Conservation (phyloP, 2,329 filamentous ascomycete species). For the Alternaria sp. region DNA sequence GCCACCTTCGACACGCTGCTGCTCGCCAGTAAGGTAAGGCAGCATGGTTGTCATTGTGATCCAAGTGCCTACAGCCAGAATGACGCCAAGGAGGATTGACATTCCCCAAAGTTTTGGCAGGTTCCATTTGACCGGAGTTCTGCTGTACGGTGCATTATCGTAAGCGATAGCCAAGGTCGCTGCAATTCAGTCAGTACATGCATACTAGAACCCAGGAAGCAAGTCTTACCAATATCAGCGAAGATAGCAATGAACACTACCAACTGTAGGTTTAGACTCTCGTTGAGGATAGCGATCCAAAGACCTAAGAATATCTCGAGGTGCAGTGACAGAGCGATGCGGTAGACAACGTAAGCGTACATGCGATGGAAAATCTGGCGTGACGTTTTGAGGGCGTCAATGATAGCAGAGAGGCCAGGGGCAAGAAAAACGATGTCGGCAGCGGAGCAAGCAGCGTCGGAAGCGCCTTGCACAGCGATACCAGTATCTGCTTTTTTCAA, state of each 20-base stretch:
- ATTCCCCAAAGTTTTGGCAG: constrained; percentile 93
- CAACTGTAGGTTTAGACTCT: constrained; percentile 82
- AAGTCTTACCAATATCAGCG: constrained; percentile 70
- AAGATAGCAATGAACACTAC: constrained; percentile 96
- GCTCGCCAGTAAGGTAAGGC: constrained; percentile 50
- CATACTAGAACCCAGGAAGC: background rate
- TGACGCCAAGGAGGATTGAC: constrained; percentile 81
- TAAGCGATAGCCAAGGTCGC: constrained; percentile 92
- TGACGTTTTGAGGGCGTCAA: constrained; percentile 90
- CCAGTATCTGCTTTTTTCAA: constrained; percentile 96
- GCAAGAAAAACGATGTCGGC: constrained; percentile 95
- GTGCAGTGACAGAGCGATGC: constrained; percentile 90
- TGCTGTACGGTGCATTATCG: constrained; percentile 88
- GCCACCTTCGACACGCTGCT: constrained; percentile 72
- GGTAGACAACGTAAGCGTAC: constrained; percentile 95
- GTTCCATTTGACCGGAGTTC: constrained; percentile 92
- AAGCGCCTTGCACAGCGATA: constrained; percentile 92
- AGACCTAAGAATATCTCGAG: constrained; percentile 90
- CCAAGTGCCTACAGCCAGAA: constrained; percentile 86
- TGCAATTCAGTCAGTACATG: background rate
- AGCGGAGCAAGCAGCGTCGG: constrained; percentile 87
- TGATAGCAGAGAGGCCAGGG: constrained; percentile 89
- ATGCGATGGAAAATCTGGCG: constrained; percentile 97
- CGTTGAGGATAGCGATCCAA: constrained; percentile 89
- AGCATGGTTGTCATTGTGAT: constrained; percentile 88